A percentile compares a stretch with the other conserved stretches of the same genome.
Evolutionary conservation across 768 basidiomycete species (phyloP).

Genomic region (Tricholoma sp.): DNA sequence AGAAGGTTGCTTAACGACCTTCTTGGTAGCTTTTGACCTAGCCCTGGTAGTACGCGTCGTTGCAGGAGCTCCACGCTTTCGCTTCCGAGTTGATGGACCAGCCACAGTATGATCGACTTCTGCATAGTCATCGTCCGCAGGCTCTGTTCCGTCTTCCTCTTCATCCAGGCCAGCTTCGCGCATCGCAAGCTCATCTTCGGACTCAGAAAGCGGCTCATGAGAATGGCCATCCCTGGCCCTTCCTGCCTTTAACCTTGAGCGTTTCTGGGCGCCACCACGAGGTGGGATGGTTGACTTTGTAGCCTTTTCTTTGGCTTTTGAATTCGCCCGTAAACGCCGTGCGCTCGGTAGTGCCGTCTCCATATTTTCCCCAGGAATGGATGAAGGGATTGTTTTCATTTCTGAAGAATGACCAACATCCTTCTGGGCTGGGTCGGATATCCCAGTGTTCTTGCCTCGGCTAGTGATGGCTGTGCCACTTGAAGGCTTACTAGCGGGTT

Average conservation of each 20-base stretch:
- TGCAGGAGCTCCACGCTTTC: slow-evolving; percentile 31
- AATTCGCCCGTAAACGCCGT: neutral
- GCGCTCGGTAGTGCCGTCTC: too few relatives aligned
- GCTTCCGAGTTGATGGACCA: slow-evolving; percentile 34
- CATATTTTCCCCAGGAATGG: neutral
- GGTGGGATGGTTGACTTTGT: neutral
- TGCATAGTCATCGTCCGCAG: slow-evolving; percentile 36
- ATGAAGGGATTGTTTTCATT: neutral
- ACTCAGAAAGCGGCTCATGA: neutral
- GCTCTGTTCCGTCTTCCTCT: slow-evolving; percentile 36
- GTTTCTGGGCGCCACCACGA: neutral
- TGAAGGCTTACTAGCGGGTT: neutral
- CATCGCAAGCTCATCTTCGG: slow-evolving; percentile 10
- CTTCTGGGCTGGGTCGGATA: neutral
- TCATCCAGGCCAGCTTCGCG: slow-evolving; percentile 19
- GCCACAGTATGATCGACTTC: slow-evolving; percentile 22
- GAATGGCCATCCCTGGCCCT: neutral
- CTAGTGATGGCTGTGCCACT: neutral
- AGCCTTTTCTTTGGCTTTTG: neutral
- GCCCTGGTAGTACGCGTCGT: slow-evolving; percentile 15
- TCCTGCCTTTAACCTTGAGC: neutral
- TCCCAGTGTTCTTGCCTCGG: neutral
- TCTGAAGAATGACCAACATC: neutral
- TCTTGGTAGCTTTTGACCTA: slow-evolving; percentile 15
- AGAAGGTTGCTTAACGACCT: slow-evolving; percentile 21